Percentiles rank a stretch among this genome's conserved stretches.
Conservation (phyloP, 225 moss, liverwort and hornwort species). For the Asterella californica region DNA sequence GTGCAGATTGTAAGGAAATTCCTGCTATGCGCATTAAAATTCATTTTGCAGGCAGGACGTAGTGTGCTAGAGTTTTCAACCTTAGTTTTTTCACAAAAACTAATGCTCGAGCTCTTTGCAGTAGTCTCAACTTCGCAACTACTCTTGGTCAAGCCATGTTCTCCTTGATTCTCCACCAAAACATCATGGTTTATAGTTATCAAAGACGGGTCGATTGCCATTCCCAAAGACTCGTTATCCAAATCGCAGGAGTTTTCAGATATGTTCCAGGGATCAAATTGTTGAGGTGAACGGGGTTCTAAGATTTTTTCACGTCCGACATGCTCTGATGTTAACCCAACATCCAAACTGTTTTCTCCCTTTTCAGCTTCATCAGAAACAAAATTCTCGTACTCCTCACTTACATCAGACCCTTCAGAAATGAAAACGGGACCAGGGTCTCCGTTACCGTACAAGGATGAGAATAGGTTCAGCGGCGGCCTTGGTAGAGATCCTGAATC, state of each 20-base stretch:
- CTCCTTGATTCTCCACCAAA: background rate
- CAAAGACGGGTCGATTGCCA: background rate
- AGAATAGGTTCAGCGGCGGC: constrained; percentile 17
- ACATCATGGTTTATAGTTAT: background rate
- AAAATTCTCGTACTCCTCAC: constrained; percentile 27
- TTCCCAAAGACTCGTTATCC: background rate
- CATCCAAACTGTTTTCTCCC: constrained; percentile 2
- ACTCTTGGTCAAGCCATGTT: background rate
- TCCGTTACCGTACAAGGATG: constrained; percentile 17
- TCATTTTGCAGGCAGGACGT: background rate
- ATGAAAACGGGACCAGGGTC: background rate
- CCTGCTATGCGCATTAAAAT: background rate
- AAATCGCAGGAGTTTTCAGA: background rate
- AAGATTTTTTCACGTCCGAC: background rate
- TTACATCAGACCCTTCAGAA: constrained; percentile 23
- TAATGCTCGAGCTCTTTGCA: background rate
- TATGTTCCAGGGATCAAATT: background rate
- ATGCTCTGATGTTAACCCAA: background rate
- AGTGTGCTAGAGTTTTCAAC: background rate
- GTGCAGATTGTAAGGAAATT: background rate
- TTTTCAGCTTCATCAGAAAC: constrained; percentile 21
- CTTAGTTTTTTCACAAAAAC: background rate
- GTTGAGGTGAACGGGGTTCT: background rate
- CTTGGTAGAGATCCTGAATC: background rate
- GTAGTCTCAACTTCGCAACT: background rate